Conservation (phyloP, 164 flowering plant species). For the Stephania japonica region DNA sequence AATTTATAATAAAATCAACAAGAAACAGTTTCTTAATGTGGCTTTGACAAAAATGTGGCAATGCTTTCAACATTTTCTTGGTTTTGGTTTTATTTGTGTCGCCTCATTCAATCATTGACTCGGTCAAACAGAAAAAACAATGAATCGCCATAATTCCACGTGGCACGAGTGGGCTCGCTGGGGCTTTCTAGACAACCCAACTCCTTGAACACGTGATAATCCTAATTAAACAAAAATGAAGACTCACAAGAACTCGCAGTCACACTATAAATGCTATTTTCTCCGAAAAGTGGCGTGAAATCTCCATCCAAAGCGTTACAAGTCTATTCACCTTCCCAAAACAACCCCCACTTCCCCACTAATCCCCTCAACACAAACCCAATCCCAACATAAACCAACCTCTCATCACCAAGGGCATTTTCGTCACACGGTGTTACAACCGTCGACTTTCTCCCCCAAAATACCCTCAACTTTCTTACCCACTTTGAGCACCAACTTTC, state of each 20-base stretch:
- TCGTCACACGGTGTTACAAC: background rate
- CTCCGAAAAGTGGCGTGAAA: background rate
- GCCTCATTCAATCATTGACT: too few relatives aligned
- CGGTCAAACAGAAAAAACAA: too few relatives aligned
- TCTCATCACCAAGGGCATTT: background rate
- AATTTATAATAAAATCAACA: too few relatives aligned
- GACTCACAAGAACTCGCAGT: background rate
- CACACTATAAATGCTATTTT: too few relatives aligned
- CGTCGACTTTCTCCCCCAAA: background rate
- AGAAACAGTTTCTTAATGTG: too few relatives aligned
- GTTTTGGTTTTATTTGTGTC: too few relatives aligned
- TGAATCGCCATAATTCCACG: background rate
- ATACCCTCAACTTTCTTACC: too few relatives aligned
- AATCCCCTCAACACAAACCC: background rate
- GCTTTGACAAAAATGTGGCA: too few relatives aligned
- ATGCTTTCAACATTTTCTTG: too few relatives aligned
- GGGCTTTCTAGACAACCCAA: background rate
- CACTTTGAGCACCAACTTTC: too few relatives aligned
- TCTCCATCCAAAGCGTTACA: background rate
- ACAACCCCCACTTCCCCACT: background rate
- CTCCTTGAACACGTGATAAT: background rate
- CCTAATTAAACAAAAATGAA: background rate
- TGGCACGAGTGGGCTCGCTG: background rate
- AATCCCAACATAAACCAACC: background rate
- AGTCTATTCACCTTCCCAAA: background rate